phyloP scores from a whole-genome alignment of 73 alveolate genomes.

The Symbiodinium natans region DNA sequence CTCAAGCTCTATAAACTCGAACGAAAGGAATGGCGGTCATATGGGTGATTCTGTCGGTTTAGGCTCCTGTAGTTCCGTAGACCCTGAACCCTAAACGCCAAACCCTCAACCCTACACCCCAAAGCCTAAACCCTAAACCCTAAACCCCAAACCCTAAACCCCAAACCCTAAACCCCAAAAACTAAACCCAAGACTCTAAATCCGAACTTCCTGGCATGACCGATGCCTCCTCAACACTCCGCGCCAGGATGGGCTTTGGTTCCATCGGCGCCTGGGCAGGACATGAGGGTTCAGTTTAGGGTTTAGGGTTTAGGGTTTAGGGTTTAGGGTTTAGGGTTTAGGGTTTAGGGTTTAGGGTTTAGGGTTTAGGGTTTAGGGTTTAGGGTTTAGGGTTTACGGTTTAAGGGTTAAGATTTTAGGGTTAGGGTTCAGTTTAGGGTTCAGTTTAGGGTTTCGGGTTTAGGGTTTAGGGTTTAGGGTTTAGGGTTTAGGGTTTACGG shows the following conservation, averaged over 20 bases:
- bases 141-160: background rate
- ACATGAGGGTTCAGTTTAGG: background rate
- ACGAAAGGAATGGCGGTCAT: no score
- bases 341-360: background rate
- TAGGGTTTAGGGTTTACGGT: background rate
- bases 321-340: background rate
- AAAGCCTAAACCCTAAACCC: background rate
- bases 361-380: background rate
- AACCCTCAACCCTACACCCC: no score
- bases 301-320: background rate
- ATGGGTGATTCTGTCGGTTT: no score
- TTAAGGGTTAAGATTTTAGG: background rate
- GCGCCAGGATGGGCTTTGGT: conserved; percentile 71
- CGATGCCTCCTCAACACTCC: conserved; percentile 27
- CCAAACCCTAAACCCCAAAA: background rate
- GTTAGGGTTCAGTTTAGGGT: no score
- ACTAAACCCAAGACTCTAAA: background rate
- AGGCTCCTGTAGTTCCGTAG: no score
- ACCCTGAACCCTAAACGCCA: no score
- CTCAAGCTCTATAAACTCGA: no score
- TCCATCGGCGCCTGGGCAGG: conserved; percentile 14
- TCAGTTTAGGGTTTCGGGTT: no score
- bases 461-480: no score
- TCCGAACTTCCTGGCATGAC: no score
- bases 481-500: no score